phyloP scores from a whole-genome alignment of 768 basidiomycete genomes.

The Hericium coralloides region DNA sequence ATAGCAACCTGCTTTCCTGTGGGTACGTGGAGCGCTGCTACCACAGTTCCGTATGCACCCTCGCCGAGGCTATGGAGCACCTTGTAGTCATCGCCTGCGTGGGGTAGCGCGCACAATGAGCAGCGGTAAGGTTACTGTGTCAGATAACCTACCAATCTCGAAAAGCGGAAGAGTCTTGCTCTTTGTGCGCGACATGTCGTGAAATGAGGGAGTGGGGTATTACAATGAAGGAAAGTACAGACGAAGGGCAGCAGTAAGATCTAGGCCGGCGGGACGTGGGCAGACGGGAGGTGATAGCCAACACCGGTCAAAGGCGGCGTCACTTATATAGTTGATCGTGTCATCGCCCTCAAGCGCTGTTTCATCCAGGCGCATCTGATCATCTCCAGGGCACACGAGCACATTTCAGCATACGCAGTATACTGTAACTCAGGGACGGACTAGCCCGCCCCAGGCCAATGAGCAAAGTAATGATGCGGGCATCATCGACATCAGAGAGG shows the following conservation, averaged over 20 bases:
- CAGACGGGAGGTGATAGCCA: not conserved
- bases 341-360: not conserved
- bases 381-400: not conserved
- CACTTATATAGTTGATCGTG: not conserved
- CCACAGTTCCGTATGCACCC: constrained; percentile 88
- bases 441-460: no score
- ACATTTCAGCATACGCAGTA: not conserved
- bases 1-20: constrained; percentile 83
- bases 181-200: constrained; percentile 32
- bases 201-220: not conserved
- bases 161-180: constrained; percentile 66
- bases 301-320: not conserved
- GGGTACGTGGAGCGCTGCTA: constrained; percentile 78
- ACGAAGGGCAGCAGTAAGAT: no score
- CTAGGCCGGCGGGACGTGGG: no score
- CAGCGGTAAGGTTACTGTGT: not conserved
- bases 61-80: constrained; percentile 70
- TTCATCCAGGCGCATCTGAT: not conserved
- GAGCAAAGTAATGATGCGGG: no score
- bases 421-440: no score
- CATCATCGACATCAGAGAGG: no score
- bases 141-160: constrained; percentile 42
- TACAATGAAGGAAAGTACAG: not conserved
- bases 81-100: constrained; percentile 61
- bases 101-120: not conserved